These are phyloP conservation scores for Phlebiopsis gigantea DNA, from an alignment of 768 basidiomycete species.

Conservation along the genomic window DNA sequence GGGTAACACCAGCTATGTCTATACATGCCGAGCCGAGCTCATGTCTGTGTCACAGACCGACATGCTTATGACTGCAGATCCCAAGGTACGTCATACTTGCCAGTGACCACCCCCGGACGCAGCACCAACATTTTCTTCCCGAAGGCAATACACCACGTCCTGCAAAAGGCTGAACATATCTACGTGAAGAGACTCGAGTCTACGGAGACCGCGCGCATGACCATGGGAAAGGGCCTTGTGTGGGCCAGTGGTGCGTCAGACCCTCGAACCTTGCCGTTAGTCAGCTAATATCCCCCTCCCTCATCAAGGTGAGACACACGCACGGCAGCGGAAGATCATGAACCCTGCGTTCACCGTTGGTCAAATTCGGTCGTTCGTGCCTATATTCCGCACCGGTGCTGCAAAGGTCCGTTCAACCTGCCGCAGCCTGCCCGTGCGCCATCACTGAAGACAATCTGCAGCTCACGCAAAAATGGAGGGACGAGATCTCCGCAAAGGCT, in stretches of 20 bases:
- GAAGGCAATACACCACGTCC: conserved; percentile 13
- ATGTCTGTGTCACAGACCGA: background rate
- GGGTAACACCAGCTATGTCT: conserved; percentile 10
- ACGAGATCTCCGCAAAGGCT: conserved; percentile 34
- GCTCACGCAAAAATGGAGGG: conserved; percentile 12
- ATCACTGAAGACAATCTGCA: background rate
- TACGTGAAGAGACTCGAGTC: conserved; percentile 8
- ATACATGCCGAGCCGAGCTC: background rate
- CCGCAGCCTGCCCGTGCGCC: background rate
- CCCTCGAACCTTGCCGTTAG: background rate
- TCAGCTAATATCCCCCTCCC: background rate
- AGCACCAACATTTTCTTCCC: conserved; percentile 24
- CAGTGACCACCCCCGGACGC: background rate
- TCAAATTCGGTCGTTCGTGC: conserved; percentile 22
- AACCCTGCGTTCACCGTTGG: conserved; percentile 26
- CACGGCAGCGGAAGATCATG: conserved; percentile 30
- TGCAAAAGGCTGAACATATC: conserved; percentile 11
- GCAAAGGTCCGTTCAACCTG: conserved; percentile 12
- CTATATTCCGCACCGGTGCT: conserved; percentile 22
- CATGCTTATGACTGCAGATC: conserved; percentile 1
- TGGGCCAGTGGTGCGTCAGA: conserved; percentile 4
- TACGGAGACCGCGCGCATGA: background rate
- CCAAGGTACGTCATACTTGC: conserved; percentile 2
- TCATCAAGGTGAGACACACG: conserved; percentile 19
- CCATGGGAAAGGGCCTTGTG: conserved; percentile 7